Conservation (phyloP, 352 stramenopile genomes). For the Peronosclerospora sorghi region DNA sequence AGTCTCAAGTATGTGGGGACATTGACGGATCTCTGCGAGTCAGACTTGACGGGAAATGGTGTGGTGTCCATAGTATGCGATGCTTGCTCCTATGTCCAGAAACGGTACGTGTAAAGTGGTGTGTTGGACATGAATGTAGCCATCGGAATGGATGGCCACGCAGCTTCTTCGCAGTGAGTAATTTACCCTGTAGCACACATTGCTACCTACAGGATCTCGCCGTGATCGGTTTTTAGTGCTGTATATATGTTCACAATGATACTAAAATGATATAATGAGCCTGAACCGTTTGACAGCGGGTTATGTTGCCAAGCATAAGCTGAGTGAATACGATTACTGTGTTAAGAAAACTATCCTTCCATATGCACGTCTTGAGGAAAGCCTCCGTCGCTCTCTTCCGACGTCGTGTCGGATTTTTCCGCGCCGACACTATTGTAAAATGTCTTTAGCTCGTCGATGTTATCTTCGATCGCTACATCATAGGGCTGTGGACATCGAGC, state of each 20-base stretch:
- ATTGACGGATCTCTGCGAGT: conserved; percentile 38
- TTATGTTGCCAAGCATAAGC: conserved; percentile 48
- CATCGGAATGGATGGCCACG: conserved; percentile 3
- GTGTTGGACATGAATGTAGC: conserved; percentile 28
- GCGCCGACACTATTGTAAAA: conserved; percentile 40
- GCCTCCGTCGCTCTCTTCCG: conserved; percentile 18
- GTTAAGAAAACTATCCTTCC: conserved; percentile 2
- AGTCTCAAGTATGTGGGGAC: conserved; percentile 51
- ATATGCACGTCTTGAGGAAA: conserved; percentile 17
- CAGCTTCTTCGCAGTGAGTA: too few relatives aligned
- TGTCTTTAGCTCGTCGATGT: conserved; percentile 36
- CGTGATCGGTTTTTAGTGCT: too few relatives aligned
- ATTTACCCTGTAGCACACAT: too few relatives aligned
- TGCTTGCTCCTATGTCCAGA: conserved; percentile 17
- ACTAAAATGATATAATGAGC: conserved; percentile 75
- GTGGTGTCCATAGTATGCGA: conserved; percentile 22
- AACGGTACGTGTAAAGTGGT: conserved; percentile 2
- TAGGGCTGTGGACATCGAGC: conserved; percentile 26
- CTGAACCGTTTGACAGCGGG: conserved; percentile 37
- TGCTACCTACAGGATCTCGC: too few relatives aligned
- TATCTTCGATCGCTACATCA: conserved; percentile 52
- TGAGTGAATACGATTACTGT: conserved; percentile 34
- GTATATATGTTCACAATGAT: conserved; percentile 54
- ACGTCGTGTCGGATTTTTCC: conserved; percentile 32
- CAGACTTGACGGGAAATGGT: conserved; percentile 7